Base-by-base conservation (phyloP, 208 protist species). In the Leishmania braziliensis region DNA sequence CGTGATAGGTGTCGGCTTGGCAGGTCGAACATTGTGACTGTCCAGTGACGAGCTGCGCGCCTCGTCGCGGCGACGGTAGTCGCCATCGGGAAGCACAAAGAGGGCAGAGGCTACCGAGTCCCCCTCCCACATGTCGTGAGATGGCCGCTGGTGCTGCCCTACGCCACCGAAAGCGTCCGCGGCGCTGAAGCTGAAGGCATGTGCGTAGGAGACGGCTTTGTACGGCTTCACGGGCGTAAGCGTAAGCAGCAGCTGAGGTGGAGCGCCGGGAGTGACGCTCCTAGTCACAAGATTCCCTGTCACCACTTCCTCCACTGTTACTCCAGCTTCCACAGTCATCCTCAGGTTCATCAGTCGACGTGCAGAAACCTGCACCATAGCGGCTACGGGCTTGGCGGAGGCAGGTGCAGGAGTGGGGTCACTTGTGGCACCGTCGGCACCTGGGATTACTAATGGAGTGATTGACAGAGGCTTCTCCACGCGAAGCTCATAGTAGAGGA, bases 401-500 rank as follows among this genome's bases (percentile, higher is more conserved):
- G 8, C 18, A 12, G 4, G 43, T 56, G 76, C 74, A 48, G 29
- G 14, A 75, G 36, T 39, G n/a, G 48, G 50, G 20, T 8, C 39
- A 3, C n/a, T 39, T 6, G 74, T 56, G 46, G 72, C 62, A 68
- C 50, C 29, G 14, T 29, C 50, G 26, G 18, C 33, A 20, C 54
- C n/a, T 23, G 50, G 8, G 26, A 20, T n/a, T 39, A 33, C 9
- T 18, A 26, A 29, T 29, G 69, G 69, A 18, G 23, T 14, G 4
- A 20, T 46, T 0, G 69, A 20, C 9, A 56, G 69, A 8, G 66
- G 14, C n/a, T 53, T n/a, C 66, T 82, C 73, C 33, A 82, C 82
- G 14, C 82, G 82, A 65, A 86, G 63, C 66, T 82, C 82, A 66
- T 86, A 86, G 54, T 72, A 72, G 14, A 81, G 62, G 29, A 56